Evolutionary conservation across 805 yeast genomes (phyloP), one percentile per base, ranked within the genome.

Genomic region (Teunomyces pallodes): DNA sequence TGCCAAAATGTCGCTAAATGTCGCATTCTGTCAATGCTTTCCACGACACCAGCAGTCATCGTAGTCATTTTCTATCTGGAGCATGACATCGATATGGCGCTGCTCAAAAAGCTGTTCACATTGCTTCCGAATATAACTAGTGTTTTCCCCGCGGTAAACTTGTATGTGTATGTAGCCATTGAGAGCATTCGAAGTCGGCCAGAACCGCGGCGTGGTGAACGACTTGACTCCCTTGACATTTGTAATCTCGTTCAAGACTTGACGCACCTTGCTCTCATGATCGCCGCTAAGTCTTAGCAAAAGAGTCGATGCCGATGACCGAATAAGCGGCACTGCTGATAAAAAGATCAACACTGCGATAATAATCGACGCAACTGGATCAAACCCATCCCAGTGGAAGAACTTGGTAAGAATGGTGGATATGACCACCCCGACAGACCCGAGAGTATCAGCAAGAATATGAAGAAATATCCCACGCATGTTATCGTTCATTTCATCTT

Each of bases 391-490:
- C 82, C 87, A 80, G 13, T 55, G 51, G 64, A 87, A 84, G 30
- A 82, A 58, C 49, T 84, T 81, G 7, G 92, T 87, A 35, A 94
- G 68, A 4, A 90, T 46, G 0, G 99, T 92, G 0, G 97, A 90
- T 1, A 90, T 66, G n/a, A 94, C 91, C 13, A 95, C 99, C 5
- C 98, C 98, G 0, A 91, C 96, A 0, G 98, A 92, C 0, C 99
- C 99, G 36, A 94, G 71, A 0, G 98, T 91, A 59, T 94, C 99
- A 0, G 99, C 99, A 40, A 94, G 63, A 28, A 94, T 87, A 58
- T 94, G 99, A 40, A 94, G 71, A 59, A 94, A 94, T 4, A 94
- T 89, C 10, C 99, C 99, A 49, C 86, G 83, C 95, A 92, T 87
- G 64, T 92, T 92, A 55, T 80, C 83, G 52, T 75, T 77, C 64